Conservation (phyloP, 179 eudicot species). For the Heliamphora pulchella region DNA sequence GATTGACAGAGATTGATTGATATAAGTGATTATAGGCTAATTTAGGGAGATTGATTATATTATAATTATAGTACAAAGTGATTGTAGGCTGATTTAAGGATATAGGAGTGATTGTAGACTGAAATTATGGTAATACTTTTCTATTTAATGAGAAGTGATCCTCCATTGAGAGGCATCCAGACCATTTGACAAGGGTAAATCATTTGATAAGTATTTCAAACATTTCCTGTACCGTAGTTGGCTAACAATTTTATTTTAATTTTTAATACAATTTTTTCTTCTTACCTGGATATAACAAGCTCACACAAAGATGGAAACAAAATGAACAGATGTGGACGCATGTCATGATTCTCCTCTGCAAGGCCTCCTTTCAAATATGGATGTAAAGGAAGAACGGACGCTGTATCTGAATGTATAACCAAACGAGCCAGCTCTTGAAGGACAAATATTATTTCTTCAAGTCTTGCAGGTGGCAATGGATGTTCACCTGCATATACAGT, state of each 20-base stretch:
- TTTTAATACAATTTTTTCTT: not conserved
- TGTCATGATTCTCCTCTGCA: constrained; percentile 30
- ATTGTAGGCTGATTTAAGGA: too few relatives aligned
- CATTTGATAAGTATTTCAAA: not conserved
- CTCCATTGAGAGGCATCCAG: too few relatives aligned
- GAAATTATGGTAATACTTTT: too few relatives aligned
- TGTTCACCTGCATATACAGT: constrained; percentile 47
- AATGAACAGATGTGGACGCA: constrained; percentile 65
- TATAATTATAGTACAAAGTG: too few relatives aligned
- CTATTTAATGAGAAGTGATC: too few relatives aligned
- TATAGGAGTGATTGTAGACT: too few relatives aligned
- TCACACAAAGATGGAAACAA: constrained; percentile 83
- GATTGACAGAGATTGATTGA: too few relatives aligned
- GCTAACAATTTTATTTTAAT: not conserved
- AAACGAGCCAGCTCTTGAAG: constrained; percentile 74
- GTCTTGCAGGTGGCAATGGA: constrained; percentile 70
- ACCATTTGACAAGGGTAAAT: too few relatives aligned
- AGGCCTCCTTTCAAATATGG: constrained; percentile 38
- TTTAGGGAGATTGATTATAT: too few relatives aligned
- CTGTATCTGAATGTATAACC: constrained; percentile 58
- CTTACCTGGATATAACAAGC: constrained; percentile 87
- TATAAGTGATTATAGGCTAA: too few relatives aligned
- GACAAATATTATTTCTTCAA: constrained; percentile 69
- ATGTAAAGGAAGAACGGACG: constrained; percentile 60
- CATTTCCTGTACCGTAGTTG: not conserved